Evolutionary conservation across 2,329 filamentous ascomycete species (phyloP), one percentile per base, ranked within the genome.

Genomic region (Ascochyta clinopodiicola): DNA sequence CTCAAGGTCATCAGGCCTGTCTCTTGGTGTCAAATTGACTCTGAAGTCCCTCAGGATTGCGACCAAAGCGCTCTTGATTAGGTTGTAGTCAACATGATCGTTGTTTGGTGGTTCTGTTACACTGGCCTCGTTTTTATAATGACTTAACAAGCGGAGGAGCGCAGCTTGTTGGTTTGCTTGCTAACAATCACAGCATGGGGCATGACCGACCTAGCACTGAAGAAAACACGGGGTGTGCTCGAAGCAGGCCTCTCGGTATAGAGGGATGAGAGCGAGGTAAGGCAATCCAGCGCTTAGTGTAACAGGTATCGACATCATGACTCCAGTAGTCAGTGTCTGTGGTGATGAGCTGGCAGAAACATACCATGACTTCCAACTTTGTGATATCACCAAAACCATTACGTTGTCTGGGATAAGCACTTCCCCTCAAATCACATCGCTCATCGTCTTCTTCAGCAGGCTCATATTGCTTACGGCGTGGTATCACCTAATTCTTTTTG

Each of bases 81-180:
- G 78, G 60, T 86, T 87, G 62, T 86, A 86, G 5, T 87, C 84
- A 4, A 86, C 80, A 57, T 86, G 86, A 64, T 86, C 83, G 0
- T 84, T 86, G 59, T 85, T 86, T 0, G 84, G 84, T 0, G 84
- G 84, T 38, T 80, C 72, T 0, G 68, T 63, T 45, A 80, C 74
- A 61, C 76, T 79, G 22, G 83, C 76, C 29, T 83, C 77, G 49
- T 84, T 80, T 59, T 75, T 78, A 69, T 82, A 84, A 8, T 77
- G 75, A 3, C 77, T 74, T n/a, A 84, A 59, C 1, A 84, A 69
- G 3, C 82, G 77, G 6, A 84, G 69, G 0, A 85, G 70, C 3
- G 81, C 80, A 0, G 79, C 68, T 17, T 17, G 56, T 84, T 83
- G 2, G 84, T 68, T 2, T 84, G 74, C 3, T 81, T 71, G n/a